Percentiles rank a stretch among this genome's conserved stretches.
Evolutionary conservation across 139 green algal genomes (phyloP).

Genomic region (Picochlorum sp.): DNA sequence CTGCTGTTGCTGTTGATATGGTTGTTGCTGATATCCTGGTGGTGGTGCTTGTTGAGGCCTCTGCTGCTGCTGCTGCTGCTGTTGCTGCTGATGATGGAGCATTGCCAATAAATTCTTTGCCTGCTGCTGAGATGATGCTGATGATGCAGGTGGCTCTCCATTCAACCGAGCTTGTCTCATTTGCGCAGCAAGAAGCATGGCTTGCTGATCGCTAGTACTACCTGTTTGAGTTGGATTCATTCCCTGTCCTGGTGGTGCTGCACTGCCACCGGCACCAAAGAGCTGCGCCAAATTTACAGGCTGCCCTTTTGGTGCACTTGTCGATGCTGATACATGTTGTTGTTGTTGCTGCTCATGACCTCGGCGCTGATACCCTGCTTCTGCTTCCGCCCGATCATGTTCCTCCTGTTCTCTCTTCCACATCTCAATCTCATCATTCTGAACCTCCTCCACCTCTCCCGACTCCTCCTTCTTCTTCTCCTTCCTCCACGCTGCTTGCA

Average conservation of each 20-base stretch:
- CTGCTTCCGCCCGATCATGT: slow-evolving; percentile 2
- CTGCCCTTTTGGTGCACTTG: slow-evolving; percentile 7
- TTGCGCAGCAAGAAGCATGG: too few species aligned
- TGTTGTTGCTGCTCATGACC: background rate
- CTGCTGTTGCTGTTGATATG: background rate
- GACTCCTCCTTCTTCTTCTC: background rate
- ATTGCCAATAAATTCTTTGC: slow-evolving; percentile 10
- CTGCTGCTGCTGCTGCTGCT: too few species aligned
- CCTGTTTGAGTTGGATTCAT: background rate
- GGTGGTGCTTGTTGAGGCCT: background rate
- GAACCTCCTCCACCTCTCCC: background rate
- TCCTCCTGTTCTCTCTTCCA: slow-evolving; percentile 20
- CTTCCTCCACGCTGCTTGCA: slow-evolving; percentile 32
- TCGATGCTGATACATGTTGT: background rate
- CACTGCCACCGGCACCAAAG: slow-evolving; percentile 6
- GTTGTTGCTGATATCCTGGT: background rate
- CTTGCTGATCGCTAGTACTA: too few species aligned
- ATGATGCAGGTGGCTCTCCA: too few species aligned
- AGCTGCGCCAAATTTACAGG: slow-evolving; percentile 17
- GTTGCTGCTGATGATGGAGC: slow-evolving; percentile 2
- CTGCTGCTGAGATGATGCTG: background rate
- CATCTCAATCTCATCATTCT: slow-evolving; percentile 16
- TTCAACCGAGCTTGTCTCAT: too few species aligned
- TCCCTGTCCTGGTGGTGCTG: background rate
- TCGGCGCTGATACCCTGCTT: background rate